These are phyloP conservation scores for Acacia concinna DNA, from an alignment of 331 rosid genomes.

Conservation along the genomic window DNA sequence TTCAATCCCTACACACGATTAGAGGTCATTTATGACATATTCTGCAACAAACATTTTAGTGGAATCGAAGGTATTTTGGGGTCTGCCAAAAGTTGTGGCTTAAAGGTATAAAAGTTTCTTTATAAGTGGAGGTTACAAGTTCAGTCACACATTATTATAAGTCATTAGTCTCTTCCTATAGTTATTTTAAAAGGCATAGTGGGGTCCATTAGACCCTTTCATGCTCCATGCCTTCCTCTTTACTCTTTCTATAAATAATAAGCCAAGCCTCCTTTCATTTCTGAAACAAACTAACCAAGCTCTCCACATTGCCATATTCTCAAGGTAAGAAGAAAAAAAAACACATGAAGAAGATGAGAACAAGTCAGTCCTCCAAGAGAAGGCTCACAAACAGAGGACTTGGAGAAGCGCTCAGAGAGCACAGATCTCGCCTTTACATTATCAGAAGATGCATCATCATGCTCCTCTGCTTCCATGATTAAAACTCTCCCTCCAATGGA, in stretches of 20 bases:
- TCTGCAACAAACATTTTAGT: too few species aligned
- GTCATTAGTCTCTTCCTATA: not conserved
- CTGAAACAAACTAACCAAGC: not conserved
- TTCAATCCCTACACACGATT: too few species aligned
- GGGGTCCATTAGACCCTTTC: not conserved
- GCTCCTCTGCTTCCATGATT: conserved; percentile 10
- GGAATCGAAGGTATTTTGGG: too few species aligned
- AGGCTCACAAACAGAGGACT: not conserved
- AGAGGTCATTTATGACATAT: too few species aligned
- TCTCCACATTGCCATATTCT: not conserved
- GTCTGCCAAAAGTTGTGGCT: too few species aligned
- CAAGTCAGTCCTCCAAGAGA: conserved; percentile 33
- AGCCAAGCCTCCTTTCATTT: not conserved
- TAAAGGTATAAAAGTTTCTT: too few species aligned
- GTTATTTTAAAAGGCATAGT: too few species aligned
- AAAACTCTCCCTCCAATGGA: not conserved
- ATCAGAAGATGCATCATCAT: conserved; percentile 7
- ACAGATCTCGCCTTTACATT: not conserved
- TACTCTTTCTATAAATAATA: not conserved
- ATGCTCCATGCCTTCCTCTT: not conserved
- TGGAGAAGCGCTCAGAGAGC: not conserved
- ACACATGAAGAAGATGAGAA: conserved; percentile 38
- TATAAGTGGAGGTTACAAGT: too few species aligned
- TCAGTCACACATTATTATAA: too few species aligned
- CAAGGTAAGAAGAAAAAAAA: not conserved